Conservation (phyloP, 129 eudicot species). For the Escallonia herrerae region DNA sequence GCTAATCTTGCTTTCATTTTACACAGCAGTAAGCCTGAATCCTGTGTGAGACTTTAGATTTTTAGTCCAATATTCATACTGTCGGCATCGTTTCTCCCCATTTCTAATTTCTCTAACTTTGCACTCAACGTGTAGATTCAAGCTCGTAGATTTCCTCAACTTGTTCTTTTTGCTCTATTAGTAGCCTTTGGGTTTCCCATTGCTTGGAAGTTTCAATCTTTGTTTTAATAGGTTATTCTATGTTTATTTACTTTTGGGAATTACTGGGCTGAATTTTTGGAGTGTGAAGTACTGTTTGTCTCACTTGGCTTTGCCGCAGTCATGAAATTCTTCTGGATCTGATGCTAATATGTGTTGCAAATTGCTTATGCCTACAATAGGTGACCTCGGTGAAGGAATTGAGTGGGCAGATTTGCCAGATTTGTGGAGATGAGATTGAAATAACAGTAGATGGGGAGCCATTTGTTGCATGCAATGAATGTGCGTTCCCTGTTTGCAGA, state of each 20-base stretch:
- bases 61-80: background rate
- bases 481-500: slow-evolving; percentile 90
- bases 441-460: slow-evolving; percentile 68
- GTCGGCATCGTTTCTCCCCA: background rate
- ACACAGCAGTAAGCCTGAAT: background rate
- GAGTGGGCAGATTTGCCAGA: slow-evolving; percentile 86
- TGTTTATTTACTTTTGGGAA: too few relatives aligned
- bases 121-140: background rate
- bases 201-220: background rate
- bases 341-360: slow-evolving; percentile 1
- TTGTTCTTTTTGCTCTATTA: slow-evolving; percentile 1
- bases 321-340: slow-evolving; percentile 19
- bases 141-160: background rate
- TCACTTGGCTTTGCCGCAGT: slow-evolving; percentile 8
- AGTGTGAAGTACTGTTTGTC: too few relatives aligned
- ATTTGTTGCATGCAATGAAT: slow-evolving; percentile 91
- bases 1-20: too few relatives aligned
- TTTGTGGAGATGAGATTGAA: slow-evolving; percentile 95
- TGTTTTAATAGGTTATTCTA: too few relatives aligned
- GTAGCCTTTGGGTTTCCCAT: background rate
- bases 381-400: slow-evolving; percentile 89
- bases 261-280: too few relatives aligned
- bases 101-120: too few relatives aligned
- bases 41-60: background rate
- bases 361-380: slow-evolving; percentile 22